Evolutionary conservation across 2,329 filamentous ascomycete genomes (phyloP).

Genomic region (Penicillium sp.): DNA sequence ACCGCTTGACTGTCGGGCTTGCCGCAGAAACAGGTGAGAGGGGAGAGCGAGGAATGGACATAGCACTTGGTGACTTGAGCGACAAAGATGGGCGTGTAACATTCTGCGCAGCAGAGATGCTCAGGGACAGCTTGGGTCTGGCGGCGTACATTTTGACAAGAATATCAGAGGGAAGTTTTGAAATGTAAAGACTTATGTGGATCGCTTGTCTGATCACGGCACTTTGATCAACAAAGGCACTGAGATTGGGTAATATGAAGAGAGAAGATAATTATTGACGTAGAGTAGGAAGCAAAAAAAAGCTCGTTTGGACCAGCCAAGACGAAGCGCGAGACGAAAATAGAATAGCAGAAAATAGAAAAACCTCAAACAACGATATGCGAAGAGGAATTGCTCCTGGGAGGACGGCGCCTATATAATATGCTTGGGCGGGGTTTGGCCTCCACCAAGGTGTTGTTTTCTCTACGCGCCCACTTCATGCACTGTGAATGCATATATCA

Average conservation of each 20-base stretch:
- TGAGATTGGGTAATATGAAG: constrained; percentile 2
- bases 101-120: constrained; percentile 38
- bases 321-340: constrained; percentile 32
- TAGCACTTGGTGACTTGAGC: constrained; percentile 40
- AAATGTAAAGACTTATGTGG: constrained; percentile 10
- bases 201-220: constrained; percentile 3
- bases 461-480: constrained; percentile 21
- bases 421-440: neutral
- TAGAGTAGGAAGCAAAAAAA: constrained; percentile 16
- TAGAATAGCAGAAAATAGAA: constrained; percentile 30
- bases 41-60: constrained; percentile 41
- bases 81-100: constrained; percentile 36
- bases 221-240: constrained; percentile 37
- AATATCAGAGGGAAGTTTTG: constrained; percentile 3
- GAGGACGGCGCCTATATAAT: constrained; percentile 36
- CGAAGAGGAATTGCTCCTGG: constrained; percentile 8
- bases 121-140: constrained; percentile 46
- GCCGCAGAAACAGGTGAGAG: constrained; percentile 40
- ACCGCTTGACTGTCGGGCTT: constrained; percentile 42
- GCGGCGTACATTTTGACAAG: constrained; percentile 37
- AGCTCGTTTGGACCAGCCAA: constrained; percentile 44
- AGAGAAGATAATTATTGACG: constrained; percentile 26
- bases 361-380: constrained; percentile 33
- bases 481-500: constrained; percentile 19
- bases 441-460: constrained; percentile 8